phyloP scores from a whole-genome alignment of 2,329 filamentous ascomycete genomes.

The Phymatotrichopsis omnivora region DNA sequence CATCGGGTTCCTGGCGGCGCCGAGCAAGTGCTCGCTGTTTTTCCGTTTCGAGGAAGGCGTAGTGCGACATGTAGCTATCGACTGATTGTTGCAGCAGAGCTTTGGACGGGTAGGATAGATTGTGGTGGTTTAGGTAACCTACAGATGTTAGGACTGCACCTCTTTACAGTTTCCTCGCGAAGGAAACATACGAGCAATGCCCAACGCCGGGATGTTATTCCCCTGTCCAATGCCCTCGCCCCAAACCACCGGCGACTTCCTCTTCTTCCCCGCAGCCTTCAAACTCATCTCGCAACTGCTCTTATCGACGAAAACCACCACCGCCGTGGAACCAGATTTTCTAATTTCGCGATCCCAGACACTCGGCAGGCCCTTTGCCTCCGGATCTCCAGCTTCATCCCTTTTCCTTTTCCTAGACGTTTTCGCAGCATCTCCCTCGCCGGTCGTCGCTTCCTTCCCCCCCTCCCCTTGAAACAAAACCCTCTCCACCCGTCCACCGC shows the following conservation, averaged over 20 bases:
- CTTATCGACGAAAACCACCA: conserved; percentile 75
- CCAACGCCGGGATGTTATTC: conserved; percentile 47
- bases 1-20: conserved; percentile 71
- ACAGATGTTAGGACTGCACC: background rate
- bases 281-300: conserved; percentile 65
- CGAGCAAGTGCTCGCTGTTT: conserved; percentile 52
- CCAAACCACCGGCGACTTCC: conserved; percentile 52
- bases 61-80: conserved; percentile 79
- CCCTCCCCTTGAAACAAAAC: conserved; percentile 62
- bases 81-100: conserved; percentile 59
- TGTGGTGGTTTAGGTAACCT: conserved; percentile 53
- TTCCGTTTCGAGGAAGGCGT: conserved; percentile 58
- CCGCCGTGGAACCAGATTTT: conserved; percentile 64
- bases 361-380: conserved; percentile 53
- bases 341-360: conserved; percentile 65
- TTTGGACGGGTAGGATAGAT: conserved; percentile 59
- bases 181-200: conserved; percentile 35
- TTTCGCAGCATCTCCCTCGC: background rate
- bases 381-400: conserved; percentile 46
- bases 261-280: conserved; percentile 60
- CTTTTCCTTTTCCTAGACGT: conserved; percentile 41
- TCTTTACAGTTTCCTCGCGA: background rate
- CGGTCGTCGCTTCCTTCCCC: conserved; percentile 31
- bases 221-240: conserved; percentile 48
- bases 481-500: conserved; percentile 65